Evolutionary conservation across 164 flowering plant genomes (phyloP), one percentile per base, ranked within the genome.

Genomic region (Stephania japonica): DNA sequence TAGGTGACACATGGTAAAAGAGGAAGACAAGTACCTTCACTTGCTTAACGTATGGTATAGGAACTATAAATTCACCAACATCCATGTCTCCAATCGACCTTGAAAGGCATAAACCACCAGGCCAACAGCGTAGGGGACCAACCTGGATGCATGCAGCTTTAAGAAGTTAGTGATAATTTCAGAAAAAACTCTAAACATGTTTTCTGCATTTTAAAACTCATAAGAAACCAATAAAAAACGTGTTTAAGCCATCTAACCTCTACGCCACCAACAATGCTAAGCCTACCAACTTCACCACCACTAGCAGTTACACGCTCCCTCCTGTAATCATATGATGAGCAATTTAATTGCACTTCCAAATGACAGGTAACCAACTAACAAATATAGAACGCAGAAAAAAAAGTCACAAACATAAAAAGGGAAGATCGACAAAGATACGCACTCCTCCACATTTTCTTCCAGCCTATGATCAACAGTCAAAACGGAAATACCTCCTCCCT

Each of bases 101-200:
- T 24, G 98, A 93, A 78, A 93, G 93, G 83, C 98, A 93, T 79
- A 93, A 87, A 26, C 97, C 98, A 18, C 98, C 97, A 0, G 98
- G 98, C 98, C 98, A 93, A 76, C 97, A 93, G 26, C 97, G 90
- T 16, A 91, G 90, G 13, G 97, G 98, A 64, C 98, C 98, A 74
- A 90, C 80, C 98, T 90, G 83, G 62, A 74, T 49, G 26, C 26
- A 74, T 49, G 26, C 26, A 56, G 21, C 62, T 56, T 16, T 19
- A 56, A 56, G 62, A 56, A 56, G 62, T 56, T 56, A 56, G 0
- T 10, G n/a, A 56, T 56, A 53, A 56, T 16, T 16, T 2, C 19
- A 7, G 3, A 14, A 3, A 47, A 47, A 47, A 12, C 63, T 32
- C 42, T 16, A 44, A 16, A 59, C 21, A 67, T 43, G 47, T 56